Conservation (phyloP, 257 asterid genomes). For the Nicotiana noctiflora region DNA sequence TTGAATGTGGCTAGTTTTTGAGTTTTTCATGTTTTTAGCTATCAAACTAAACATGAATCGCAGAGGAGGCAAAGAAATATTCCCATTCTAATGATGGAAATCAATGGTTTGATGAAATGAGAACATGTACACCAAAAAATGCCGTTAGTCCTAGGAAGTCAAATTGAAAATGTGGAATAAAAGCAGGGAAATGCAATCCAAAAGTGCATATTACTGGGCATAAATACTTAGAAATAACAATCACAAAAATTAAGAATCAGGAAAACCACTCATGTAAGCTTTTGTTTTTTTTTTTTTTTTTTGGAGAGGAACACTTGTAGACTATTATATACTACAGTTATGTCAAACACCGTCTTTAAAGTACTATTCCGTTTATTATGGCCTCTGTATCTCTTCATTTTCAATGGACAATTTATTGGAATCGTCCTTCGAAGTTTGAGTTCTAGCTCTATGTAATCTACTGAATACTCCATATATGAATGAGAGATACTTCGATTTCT, state of each 20-base stretch:
- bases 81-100: background rate
- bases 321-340: background rate
- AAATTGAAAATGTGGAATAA: background rate
- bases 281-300: too few relatives aligned
- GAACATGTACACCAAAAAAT: background rate
- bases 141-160: background rate
- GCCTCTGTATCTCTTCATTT: background rate
- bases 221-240: background rate
- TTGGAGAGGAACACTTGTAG: background rate
- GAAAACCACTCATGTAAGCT: background rate
- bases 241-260: background rate
- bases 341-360: background rate
- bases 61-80: background rate
- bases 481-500: background rate
- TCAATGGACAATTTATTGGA: background rate
- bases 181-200: background rate
- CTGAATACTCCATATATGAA: background rate
- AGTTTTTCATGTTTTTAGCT: background rate
- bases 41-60: background rate
- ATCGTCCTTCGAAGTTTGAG: background rate
- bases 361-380: background rate
- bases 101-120: background rate
- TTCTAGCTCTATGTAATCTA: background rate
- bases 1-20: too few relatives aligned
- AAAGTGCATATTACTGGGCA: background rate